Base-by-base conservation (phyloP, 2,329 filamentous ascomycete species). In the Aspergillus spinulosporus region DNA sequence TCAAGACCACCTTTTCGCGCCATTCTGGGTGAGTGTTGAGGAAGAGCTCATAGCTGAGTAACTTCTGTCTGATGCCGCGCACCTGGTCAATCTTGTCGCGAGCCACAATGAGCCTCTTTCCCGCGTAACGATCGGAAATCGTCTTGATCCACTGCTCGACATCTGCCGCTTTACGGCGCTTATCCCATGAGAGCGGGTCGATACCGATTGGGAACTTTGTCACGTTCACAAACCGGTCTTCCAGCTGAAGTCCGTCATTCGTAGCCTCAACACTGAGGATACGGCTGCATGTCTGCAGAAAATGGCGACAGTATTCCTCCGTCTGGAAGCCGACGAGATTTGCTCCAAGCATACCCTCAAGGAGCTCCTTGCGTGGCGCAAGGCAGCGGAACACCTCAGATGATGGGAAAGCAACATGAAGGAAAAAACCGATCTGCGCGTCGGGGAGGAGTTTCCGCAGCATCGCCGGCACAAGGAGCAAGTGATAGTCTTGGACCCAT, bases 401-500 rank as follows among this genome's bases (percentile, higher is more conserved):
- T 0, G 93, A 97, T 0, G 93, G 93, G 73, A 97, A 97, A 0
- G 93, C 92, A 29, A 93, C 91, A 70, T 97, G 93, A 12, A 97
- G 78, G 77, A 97, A 97, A 78, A 97, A 94, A 8, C 93, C 93
- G 65, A 97, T 97, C 76, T 96, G 89, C 12, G 93, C 93, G 62
- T 97, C 91, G 0, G 93, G 92, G 8, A 78, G 59, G 79, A 92
- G 89, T 76, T 95, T 87, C 29, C 93, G 89, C 46, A 97, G 81
- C 90, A 97, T 95, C 47, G 80, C 83, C 2, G 93, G 93, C 1
- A 97, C 90, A 4, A 97, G 81, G 3, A 97, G 82, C 47, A 97
- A 81, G 72, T 97, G 93, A 70, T 97, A 97, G 73, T 97, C 93
- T 71, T 97, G 92, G 44, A 97, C 81, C 93, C 93, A 97, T 66